These are phyloP conservation scores for Tulasnella sp. DNA, from an alignment of 768 basidiomycete genomes.

Conservation along the genomic window DNA sequence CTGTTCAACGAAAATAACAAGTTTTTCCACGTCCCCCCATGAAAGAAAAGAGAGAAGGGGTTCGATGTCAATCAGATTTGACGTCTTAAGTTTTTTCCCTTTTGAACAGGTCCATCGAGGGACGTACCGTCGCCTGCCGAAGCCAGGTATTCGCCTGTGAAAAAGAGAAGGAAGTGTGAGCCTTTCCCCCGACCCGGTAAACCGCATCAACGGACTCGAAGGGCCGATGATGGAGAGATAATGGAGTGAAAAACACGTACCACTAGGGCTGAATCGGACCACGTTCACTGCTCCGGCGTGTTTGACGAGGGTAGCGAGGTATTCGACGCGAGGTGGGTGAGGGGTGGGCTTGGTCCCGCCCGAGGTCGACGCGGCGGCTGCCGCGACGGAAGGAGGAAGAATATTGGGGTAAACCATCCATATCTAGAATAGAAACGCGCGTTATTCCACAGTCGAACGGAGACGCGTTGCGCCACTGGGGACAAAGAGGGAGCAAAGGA, in stretches of 20 bases:
- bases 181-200: not conserved
- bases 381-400: constrained; percentile 53
- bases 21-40: not conserved
- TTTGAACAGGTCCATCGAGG: no score
- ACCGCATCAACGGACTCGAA: not conserved
- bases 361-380: constrained; percentile 37
- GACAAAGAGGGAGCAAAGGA: not conserved
- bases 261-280: constrained; percentile 92
- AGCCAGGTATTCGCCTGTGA: constrained; percentile 79
- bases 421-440: constrained; percentile 47
- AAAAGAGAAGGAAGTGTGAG: not conserved
- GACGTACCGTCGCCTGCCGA: constrained; percentile 93
- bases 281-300: constrained; percentile 97
- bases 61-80: not conserved
- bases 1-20: constrained; percentile 42
- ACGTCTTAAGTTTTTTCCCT: not conserved
- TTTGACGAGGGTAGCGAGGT: constrained; percentile 86
- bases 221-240: constrained; percentile 24
- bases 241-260: constrained; percentile 43
- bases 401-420: constrained; percentile 97
- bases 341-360: constrained; percentile 39
- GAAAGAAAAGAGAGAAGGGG: not conserved
- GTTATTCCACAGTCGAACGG: not conserved
- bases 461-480: not conserved
- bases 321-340: constrained; percentile 86